These are phyloP conservation scores for Starmerella stigmatis DNA, from an alignment of 805 yeast genomes.

Conservation along the genomic window DNA sequence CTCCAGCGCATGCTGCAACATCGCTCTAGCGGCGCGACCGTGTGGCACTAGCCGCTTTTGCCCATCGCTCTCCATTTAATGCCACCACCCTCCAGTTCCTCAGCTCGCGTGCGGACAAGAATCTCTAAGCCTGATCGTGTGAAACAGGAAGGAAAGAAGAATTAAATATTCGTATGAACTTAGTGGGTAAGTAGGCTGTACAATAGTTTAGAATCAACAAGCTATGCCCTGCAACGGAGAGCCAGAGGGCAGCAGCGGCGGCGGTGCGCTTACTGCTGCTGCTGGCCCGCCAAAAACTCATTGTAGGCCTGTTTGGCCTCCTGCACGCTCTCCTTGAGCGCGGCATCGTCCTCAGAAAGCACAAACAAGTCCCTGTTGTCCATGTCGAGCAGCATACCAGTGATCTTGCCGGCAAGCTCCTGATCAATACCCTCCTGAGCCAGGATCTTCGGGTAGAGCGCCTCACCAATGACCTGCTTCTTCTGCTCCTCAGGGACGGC, in stretches of 20 bases:
- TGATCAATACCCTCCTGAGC: constrained; percentile 81
- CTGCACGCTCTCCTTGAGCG: constrained; percentile 79
- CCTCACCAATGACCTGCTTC: constrained; percentile 97
- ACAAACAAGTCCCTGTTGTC: constrained; percentile 83
- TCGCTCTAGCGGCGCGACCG: too few relatives aligned
- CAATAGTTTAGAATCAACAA: neutral
- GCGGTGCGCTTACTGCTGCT: too few relatives aligned
- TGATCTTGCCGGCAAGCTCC: constrained; percentile 95
- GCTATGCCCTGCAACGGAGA: too few relatives aligned
- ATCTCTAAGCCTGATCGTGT: too few relatives aligned
- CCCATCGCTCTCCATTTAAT: too few relatives aligned
- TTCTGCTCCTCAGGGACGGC: constrained; percentile 66
- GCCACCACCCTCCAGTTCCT: too few relatives aligned
- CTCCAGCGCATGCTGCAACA: too few relatives aligned
- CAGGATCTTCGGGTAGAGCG: constrained; percentile 83
- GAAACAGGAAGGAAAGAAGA: neutral
- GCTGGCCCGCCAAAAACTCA: constrained; percentile 57
- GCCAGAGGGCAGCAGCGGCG: too few relatives aligned
- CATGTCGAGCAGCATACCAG: constrained; percentile 97
- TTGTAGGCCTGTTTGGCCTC: constrained; percentile 93
- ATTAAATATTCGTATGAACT: constrained; percentile 1
- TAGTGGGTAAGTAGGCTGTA: constrained; percentile 4
- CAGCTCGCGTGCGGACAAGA: too few relatives aligned
- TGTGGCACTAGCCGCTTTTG: too few relatives aligned
- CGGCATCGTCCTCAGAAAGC: constrained; percentile 79